Percentiles rank a stretch among this genome's conserved stretches.
These are phyloP conservation scores for Letharia columbiana DNA, from an alignment of 495 filamentous ascomycete genomes.

Conservation along the genomic window DNA sequence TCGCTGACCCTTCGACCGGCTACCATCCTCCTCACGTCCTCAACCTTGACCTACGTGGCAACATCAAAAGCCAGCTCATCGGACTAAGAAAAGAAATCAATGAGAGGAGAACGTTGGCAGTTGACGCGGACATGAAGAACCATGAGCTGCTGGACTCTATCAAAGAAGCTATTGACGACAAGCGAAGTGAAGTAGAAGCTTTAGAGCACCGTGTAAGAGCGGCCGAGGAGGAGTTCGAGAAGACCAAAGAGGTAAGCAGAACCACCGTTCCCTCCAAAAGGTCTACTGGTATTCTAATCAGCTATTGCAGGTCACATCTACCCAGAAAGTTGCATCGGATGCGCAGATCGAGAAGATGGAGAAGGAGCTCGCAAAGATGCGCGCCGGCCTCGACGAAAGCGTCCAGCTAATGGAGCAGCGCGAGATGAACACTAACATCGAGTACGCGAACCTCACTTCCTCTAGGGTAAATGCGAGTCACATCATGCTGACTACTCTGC, in stretches of 20 bases:
- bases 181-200: slow-evolving; percentile 80
- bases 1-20: slow-evolving; percentile 71
- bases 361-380: slow-evolving; percentile 90
- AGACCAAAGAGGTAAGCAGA: slow-evolving; percentile 63
- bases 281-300: neutral
- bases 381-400: slow-evolving; percentile 71
- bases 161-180: slow-evolving; percentile 92
- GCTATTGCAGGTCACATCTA: slow-evolving; percentile 52
- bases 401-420: slow-evolving; percentile 90
- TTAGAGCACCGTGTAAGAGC: slow-evolving; percentile 77
- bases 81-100: slow-evolving; percentile 78
- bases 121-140: slow-evolving; percentile 83
- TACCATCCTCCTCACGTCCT: slow-evolving; percentile 84
- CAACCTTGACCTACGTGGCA: slow-evolving; percentile 73
- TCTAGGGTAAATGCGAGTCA: neutral
- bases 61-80: slow-evolving; percentile 69
- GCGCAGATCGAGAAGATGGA: slow-evolving; percentile 97
- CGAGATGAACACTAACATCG: slow-evolving; percentile 93
- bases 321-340: slow-evolving; percentile 79
- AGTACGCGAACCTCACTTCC: slow-evolving; percentile 45
- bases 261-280: neutral
- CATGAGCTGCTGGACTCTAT: slow-evolving; percentile 86
- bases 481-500: neutral
- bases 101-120: slow-evolving; percentile 66
- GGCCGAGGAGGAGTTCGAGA: slow-evolving; percentile 88